These are phyloP conservation scores for Rhizoclosmatium sp. DNA, from an alignment of 192 early-diverging fungal genomes.

Conservation along the genomic window DNA sequence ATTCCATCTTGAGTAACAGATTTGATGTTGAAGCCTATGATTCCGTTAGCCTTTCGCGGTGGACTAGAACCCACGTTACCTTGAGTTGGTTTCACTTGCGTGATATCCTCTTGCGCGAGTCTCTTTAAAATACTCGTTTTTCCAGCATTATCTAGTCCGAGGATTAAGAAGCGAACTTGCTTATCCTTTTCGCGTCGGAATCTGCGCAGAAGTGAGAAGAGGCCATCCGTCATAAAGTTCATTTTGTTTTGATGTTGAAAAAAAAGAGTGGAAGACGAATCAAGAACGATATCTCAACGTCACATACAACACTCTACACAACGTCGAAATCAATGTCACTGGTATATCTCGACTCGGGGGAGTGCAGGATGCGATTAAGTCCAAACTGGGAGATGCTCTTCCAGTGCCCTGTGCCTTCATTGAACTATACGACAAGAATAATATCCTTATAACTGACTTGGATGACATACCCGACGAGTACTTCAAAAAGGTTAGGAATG, in stretches of 20 bases:
- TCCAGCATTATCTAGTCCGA: conserved; percentile 70
- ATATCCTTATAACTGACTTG: conserved; percentile 2
- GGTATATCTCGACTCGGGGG: neutral
- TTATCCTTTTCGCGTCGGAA: conserved; percentile 51
- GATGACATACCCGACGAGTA: conserved; percentile 19
- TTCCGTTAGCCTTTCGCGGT: neutral
- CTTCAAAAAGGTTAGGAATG: conserved; percentile 13
- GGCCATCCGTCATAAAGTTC: conserved; percentile 36
- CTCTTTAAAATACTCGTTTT: conserved; percentile 65
- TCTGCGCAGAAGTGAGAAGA: conserved; percentile 59
- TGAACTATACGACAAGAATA: neutral
- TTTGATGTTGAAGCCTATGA: conserved; percentile 64
- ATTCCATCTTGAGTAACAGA: conserved; percentile 62
- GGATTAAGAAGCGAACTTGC: conserved; percentile 63
- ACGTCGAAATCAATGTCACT: conserved; percentile 3
- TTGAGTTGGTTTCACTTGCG: conserved; percentile 68
- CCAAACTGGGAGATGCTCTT: neutral
- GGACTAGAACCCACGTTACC: conserved; percentile 14
- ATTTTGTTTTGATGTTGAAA: conserved; percentile 7
- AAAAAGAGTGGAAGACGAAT: neutral
- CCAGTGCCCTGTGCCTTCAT: neutral
- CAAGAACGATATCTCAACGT: conserved; percentile 10
- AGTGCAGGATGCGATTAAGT: conserved; percentile 2
- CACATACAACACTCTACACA: neutral
- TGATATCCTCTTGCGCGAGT: conserved; percentile 62